Percentiles rank a stretch among this genome's conserved stretches.
Conservation (phyloP, 306 rosid species). For the Pyrus bretschneideri region DNA sequence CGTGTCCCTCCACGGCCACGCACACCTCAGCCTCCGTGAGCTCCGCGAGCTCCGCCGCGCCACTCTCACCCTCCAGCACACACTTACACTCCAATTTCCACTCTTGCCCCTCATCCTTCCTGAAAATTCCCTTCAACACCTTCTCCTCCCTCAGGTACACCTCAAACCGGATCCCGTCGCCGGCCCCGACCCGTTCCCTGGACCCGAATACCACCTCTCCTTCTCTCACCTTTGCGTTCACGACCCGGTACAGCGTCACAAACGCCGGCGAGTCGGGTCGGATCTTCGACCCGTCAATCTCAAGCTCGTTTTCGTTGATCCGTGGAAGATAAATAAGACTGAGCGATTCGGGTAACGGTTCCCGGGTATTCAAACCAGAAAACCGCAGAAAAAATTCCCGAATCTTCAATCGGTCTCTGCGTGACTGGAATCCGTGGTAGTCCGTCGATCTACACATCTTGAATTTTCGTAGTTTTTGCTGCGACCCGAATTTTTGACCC, state of each 20-base stretch:
- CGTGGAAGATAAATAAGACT: conserved; percentile 39
- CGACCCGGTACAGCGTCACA: conserved; percentile 35
- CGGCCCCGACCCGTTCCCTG: conserved; percentile 30
- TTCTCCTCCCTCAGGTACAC: conserved; percentile 33
- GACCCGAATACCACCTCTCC: conserved; percentile 28
- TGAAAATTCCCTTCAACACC: conserved; percentile 35
- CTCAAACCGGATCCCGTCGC: conserved; percentile 35
- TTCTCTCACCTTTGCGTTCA: background rate
- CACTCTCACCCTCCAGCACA: conserved; percentile 15
- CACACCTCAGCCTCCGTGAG: conserved; percentile 27
- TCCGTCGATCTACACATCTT: conserved; percentile 43
- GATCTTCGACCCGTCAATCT: conserved; percentile 29
- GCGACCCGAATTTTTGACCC: background rate
- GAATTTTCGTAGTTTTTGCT: background rate
- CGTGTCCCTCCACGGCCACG: conserved; percentile 40
- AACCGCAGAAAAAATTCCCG: conserved; percentile 27
- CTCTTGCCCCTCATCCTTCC: conserved; percentile 22
- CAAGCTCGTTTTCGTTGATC: conserved; percentile 27
- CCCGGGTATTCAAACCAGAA: conserved; percentile 3
- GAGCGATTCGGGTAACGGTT: conserved; percentile 30
- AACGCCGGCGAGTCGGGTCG: conserved; percentile 33
- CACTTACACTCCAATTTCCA: conserved; percentile 42
- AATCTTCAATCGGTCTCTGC: conserved; percentile 14
- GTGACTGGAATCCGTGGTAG: conserved; percentile 6
- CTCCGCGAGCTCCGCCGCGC: background rate